Base-by-base conservation (phyloP, 2,329 filamentous ascomycete species). In the Penicillium sp. region DNA sequence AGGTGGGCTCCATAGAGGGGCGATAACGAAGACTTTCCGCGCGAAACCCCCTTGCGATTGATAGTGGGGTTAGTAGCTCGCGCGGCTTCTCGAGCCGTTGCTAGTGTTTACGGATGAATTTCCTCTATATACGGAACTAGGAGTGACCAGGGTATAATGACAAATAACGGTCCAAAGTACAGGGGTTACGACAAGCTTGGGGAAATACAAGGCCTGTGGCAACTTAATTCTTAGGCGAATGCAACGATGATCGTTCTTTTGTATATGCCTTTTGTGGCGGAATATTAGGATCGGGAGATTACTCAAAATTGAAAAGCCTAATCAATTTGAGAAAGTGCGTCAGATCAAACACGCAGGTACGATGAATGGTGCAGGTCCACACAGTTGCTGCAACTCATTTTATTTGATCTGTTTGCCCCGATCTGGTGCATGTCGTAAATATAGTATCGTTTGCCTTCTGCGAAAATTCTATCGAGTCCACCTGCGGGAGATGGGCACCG, bases 401-500 rank as follows among this genome's bases (percentile, higher is more conserved):
- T n/a, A 9, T 10, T n/a, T 10, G 7, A 41, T 49, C 7, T 24
- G 13, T 39, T 9, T 39, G 16, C 35, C 22, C 22, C 48, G 48
- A 31, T 51, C 26, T 51, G 37, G 48, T 11, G 48, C 35, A 43
- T 29, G 33, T 39, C 16, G n/a, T 51, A 39, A 26, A 47, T 5
- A 19, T 44, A 47, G n/a, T 37, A 41, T 16, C 22, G 24, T 45
- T 58, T 58, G 55, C 52, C 52, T 55, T 41, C 9, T 29, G 16
- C 14, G 27, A 11, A 44, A 53, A 52, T 46, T 47, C n/a, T 31
- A 48, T 48, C 29, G 54, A 39, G 33, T 35, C 24, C 39, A 39
- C 35, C 29, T 21, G 47, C 64, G 64, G 63, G 64, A 64, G 64
- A 66, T 66, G 48, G 46, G 55, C 63, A 53, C 24, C 37, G 48